Evolutionary conservation across 2,329 filamentous ascomycete genomes (phyloP), one percentile per base, ranked within the genome.

Genomic region (Peltaster fructicola): DNA sequence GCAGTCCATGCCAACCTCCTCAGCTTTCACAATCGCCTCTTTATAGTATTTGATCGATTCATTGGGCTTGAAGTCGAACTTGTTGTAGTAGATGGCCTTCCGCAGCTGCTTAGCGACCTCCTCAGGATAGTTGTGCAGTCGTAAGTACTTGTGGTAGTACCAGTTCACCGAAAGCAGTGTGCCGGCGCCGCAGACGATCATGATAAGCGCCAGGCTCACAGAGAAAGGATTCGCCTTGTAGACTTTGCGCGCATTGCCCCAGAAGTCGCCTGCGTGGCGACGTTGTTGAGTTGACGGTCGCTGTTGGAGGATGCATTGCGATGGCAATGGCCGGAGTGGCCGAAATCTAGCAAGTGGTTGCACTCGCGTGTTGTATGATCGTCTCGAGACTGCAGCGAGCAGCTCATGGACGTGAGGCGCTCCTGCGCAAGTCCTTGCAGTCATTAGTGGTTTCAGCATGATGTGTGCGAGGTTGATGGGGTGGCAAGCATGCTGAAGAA

Each of bases 11-110:
- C 72, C 70, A 24, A 76, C 45, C 41, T 80, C 71, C 24, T 71
- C 57, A 29, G 81, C 81, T 25, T 75, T 63, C 33, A 72, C 61
- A 29, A 95, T 59, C 3, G 84, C 82, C 36, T 76, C 65, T 40
- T 73, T 73, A 49, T 92, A 95, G 49, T 80, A 80, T 38, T 80
- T 76, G 30, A 90, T 59, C 1, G 85, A 84, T 27, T 76, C 63
- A 30, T 75, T 65, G 3, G 79, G 70, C 30, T 91, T 74, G 4
- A 76, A 64, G 18, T 68, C 61, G 35, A 75, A 67, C 42, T 88
- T 84, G 36, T 73, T 79, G 52, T 80, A 91, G 55, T 85, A 93
- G 14, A 95, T 57, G 0, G 82, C 88, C 37, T 73, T 68, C 15
- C 88, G 78, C 22, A 98, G 61, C 32, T 78, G 71, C 40, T 76